These are phyloP conservation scores for Sugiyamaella mastotermitis DNA, from an alignment of 805 yeast genomes.

Conservation along the genomic window DNA sequence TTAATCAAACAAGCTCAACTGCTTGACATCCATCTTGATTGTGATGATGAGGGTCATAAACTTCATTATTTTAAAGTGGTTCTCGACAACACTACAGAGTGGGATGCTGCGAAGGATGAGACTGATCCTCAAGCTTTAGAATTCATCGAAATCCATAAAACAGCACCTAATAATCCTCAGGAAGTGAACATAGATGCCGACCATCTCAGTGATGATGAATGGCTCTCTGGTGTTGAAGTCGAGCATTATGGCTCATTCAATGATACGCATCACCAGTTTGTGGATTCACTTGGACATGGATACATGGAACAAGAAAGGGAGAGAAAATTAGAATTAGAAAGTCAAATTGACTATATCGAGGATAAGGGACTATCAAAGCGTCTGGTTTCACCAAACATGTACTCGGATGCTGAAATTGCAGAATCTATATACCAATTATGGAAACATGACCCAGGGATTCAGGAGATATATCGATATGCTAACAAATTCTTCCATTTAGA, in stretches of 20 bases:
- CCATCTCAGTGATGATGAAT: constrained; percentile 1
- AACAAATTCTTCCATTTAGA: constrained; percentile 76
- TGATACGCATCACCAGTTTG: constrained; percentile 2
- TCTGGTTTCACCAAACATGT: neutral
- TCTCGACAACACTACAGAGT: constrained; percentile 4
- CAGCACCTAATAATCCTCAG: no score
- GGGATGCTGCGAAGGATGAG: constrained; percentile 8
- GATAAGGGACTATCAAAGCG: no score
- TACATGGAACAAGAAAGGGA: constrained; percentile 7
- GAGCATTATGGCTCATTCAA: neutral
- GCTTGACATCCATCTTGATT: constrained; percentile 55
- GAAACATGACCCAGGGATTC: constrained; percentile 63
- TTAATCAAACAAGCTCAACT: constrained; percentile 71
- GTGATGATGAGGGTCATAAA: constrained; percentile 44
- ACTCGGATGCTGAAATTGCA: constrained; percentile 43
- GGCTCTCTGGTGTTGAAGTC: neutral
- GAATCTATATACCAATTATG: constrained; percentile 64
- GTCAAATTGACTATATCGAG: no score
- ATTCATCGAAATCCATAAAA: constrained; percentile 20
- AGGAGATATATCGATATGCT: constrained; percentile 34
- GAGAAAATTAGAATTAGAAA: no score
- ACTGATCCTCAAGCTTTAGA: constrained; percentile 54
- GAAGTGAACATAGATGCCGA: no score
- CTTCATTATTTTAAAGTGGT: constrained; percentile 35
- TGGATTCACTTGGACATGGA: constrained; percentile 1